Conservation (phyloP, 495 filamentous ascomycete genomes). For the Podospora tetraspora region DNA sequence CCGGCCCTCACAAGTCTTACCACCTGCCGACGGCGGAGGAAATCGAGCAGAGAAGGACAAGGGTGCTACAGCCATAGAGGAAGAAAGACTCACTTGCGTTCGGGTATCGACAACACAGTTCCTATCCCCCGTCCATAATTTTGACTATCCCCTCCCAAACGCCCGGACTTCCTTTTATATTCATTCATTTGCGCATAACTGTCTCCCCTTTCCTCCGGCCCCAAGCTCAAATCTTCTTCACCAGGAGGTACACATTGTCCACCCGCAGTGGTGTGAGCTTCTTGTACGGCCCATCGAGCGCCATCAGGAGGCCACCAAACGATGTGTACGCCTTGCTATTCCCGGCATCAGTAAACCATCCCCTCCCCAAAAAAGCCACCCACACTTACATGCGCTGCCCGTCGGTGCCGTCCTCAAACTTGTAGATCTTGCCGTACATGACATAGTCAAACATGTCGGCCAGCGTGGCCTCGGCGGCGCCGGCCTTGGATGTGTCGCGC, state of each 20-base stretch:
- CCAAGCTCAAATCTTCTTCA: constrained; percentile 50
- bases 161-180: not conserved
- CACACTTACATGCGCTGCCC: constrained; percentile 72
- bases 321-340: constrained; percentile 83
- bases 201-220: not conserved
- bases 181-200: not conserved
- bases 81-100: constrained; percentile 10
- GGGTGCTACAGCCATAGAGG: not conserved
- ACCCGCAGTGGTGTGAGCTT: constrained; percentile 85
- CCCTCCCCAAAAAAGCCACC: too few species aligned
- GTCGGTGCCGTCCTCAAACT: constrained; percentile 81
- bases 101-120: constrained; percentile 24
- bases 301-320: constrained; percentile 86
- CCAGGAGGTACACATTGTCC: constrained; percentile 86
- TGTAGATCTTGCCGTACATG: constrained; percentile 95
- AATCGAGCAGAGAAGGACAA: constrained; percentile 3
- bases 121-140: constrained; percentile 3
- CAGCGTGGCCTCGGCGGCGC: constrained; percentile 58
- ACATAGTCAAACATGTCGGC: constrained; percentile 96
- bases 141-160: constrained; percentile 8
- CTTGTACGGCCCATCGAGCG: constrained; percentile 90
- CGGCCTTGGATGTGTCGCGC: constrained; percentile 63
- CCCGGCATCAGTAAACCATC: constrained; percentile 19
- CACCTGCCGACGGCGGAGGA: constrained; percentile 11
- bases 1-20: constrained; percentile 50